Evolutionary conservation across 345 rosid genomes (phyloP), one percentile per base, ranked within the genome.

Genomic region (Microthlaspi erraticum): DNA sequence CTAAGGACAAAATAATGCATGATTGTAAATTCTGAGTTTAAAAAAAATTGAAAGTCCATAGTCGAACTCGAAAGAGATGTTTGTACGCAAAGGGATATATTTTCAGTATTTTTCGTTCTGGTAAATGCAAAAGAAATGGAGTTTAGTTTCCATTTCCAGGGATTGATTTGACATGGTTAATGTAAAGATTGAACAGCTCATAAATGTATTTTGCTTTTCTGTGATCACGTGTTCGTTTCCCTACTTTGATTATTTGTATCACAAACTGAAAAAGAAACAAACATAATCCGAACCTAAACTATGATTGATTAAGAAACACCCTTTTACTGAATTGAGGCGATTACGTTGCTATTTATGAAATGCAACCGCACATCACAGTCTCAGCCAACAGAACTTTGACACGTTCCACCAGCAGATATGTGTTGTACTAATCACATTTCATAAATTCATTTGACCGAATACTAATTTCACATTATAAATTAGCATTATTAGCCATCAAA

Each of bases 121-220:
- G n/a, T n/a, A 5, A 56, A 14, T 9, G 13, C 11, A 41, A 4
- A 0, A 34, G 46, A 16, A 10, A 31, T 6, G 54, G 42, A 16
- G 67, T 62, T 32, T 42, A 26, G 23, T 42, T 26, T 43, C 19
- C 37, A 23, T 44, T 32, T 31, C n/a, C 10, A 6, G 54, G 10
- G 17, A 18, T 60, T 45, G 54, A 42, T 7, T 60, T 45, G 23
- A 29, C 6, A 52, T 12, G 1, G 13, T 10, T 10, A 29, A 29
- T 39, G 61, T 38, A 66, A 55, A 68, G 72, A 55, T 68, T 44
- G 64, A 55, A 68, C 64, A 68, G 73, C 68, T 70, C 60, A 60
- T 2, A 70, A 49, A 60, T 59, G 51, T 49, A 39, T 19, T 42
- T 61, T 71, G 61, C 62, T 52, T 50, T 39, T 12, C 61, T 71